Evolutionary conservation across 164 flowering plant genomes (phyloP), one percentile per base, ranked within the genome.

Genomic region (Annona squamosa): DNA sequence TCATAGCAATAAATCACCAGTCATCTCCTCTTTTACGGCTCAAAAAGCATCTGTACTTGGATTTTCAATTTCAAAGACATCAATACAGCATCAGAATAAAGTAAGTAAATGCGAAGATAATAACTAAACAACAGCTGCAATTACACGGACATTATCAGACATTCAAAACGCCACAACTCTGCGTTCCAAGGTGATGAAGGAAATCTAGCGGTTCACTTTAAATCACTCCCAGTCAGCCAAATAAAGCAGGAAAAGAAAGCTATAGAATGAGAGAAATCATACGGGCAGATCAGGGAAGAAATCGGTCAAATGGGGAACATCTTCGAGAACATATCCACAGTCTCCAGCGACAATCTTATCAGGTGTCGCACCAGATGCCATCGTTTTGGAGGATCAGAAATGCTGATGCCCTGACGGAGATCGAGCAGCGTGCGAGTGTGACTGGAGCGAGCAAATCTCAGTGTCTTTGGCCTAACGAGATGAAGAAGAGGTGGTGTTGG

Each of bases 241-340:
- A 44, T 43, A 5, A 46, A 44, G 70, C 16, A 6, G 18, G 13
- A 52, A 52, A 63, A 6, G 18, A 52, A 52, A 52, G 19, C 48
- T 3, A 44, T 5, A 59, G 5, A 59, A 52, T 3, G 59, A 52
- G 13, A 19, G 41, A 63, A 26, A 44, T 61, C 81, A 44, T 82
- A 88, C 91, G 76, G 85, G 83, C 26, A 86, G 87, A 72, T 82
- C 76, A 42, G 82, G 79, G 48, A 88, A 72, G 77, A 83, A 89
- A 81, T 88, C 94, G 47, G 79, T 19, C 65, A 90, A 77, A 73
- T 85, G 90, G 67, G 94, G 94, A 41, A 88, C 89, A 63, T 87
- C 90, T 76, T 88, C 91, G 46, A 86, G 88, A 5, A 85, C 81
- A 67, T 84, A 88, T 17, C 89, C 91, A 17, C 46, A 72, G 0